Evolutionary conservation across 2,329 filamentous ascomycete species (phyloP), one percentile per base, ranked within the genome.

Genomic region (Penicillium sp.): DNA sequence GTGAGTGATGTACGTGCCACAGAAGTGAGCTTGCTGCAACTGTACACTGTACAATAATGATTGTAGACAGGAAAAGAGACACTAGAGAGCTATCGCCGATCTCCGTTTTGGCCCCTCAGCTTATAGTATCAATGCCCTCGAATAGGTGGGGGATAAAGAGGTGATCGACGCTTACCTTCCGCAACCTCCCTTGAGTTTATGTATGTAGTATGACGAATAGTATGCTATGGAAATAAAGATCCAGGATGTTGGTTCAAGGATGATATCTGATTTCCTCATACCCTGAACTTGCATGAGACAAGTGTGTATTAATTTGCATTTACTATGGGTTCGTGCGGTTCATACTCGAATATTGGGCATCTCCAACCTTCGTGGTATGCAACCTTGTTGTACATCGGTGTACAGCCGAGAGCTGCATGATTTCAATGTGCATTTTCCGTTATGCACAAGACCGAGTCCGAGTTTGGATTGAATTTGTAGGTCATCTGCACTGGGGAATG

Each of bases 401-500:
- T 25, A 49, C 25, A 50, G 31, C 29, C 27, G 19, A 29, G 40
- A n/a, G 33, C 43, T 56, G 54, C 50, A 60, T 49, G 54, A 48
- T 37, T 54, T 55, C 55, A 56, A 25, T 15, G 50, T 29, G 54
- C 56, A 58, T 55, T 23, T 15, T 49, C 56, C 31, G 38, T 31
- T 43, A 42, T 50, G 50, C 51, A 55, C 19, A 45, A 31, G 45
- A 55, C 50, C 45, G 23, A 55, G 51, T n/a, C 37, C 40, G 51
- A 49, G 50, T 10, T 46, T 25, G 38, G 37, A 61, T 56, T 45
- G 38, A 21, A 62, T 62, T 65, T 52, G 54, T 59, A 59, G 51
- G 60, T 66, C 64, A 67, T 64, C 63, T 66, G 63, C 60, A 45
- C 23, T 58, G 52, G 42, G 57, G 23, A 48, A 62, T 53, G 57